Evolutionary conservation across 352 stramenopile genomes (phyloP).

Genomic region (Globisporangium mamillatum): DNA sequence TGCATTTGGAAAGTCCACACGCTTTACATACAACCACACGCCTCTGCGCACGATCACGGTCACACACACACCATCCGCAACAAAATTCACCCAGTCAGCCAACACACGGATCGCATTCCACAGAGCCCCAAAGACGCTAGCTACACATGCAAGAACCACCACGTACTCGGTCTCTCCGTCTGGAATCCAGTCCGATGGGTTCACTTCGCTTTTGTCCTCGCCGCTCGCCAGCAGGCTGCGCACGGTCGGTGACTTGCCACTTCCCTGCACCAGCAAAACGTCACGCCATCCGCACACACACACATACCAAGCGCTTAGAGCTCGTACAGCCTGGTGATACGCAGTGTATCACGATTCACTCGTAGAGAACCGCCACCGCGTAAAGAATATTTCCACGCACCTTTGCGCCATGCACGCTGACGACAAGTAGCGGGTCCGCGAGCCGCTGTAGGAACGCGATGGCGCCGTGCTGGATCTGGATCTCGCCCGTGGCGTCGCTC

Average conservation of each 20-base stretch:
- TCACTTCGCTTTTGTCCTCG: conserved; percentile 18
- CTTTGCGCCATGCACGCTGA: conserved; percentile 64
- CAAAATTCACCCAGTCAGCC: neutral
- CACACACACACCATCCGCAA: neutral
- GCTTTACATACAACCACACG: conserved; percentile 77
- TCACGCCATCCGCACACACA: neutral
- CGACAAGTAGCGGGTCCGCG: conserved; percentile 58
- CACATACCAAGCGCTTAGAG: neutral
- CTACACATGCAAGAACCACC: neutral
- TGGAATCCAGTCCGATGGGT: conserved; percentile 21
- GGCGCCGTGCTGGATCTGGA: conserved; percentile 71
- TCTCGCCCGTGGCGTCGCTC: conserved; percentile 32
- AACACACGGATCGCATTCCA: neutral
- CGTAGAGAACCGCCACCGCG: neutral
- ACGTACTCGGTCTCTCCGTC: conserved; percentile 24
- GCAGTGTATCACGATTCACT: too few species aligned
- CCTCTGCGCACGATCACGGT: conserved; percentile 17
- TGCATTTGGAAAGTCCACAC: conserved; percentile 52
- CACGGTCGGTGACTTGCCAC: conserved; percentile 51
- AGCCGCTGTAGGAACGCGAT: conserved; percentile 74
- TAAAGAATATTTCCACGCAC: conserved; percentile 10
- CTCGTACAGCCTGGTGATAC: neutral
- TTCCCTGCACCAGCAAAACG: conserved; percentile 23
- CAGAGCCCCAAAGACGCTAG: neutral
- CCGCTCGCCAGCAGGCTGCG: conserved; percentile 32